Conservation (phyloP, 495 filamentous ascomycete species). For the Neurospora terricola region DNA sequence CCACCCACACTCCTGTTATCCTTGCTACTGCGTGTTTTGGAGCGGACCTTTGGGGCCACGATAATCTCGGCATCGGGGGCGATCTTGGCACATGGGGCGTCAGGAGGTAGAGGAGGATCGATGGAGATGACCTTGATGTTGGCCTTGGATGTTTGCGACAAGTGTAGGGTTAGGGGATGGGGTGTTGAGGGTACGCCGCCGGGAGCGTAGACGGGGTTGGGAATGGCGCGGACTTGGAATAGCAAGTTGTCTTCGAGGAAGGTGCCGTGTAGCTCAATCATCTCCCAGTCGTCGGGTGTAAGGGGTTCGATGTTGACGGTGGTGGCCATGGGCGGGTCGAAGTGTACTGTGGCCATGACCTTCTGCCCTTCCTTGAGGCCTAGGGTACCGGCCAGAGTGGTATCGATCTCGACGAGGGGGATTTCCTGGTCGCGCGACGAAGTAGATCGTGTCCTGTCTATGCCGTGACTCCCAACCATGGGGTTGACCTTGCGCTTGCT, state of each 20-base stretch:
- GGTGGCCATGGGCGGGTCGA: constrained; percentile 82
- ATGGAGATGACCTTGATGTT: constrained; percentile 79
- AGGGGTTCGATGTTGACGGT: constrained; percentile 94
- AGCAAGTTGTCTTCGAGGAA: constrained; percentile 92
- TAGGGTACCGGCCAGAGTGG: constrained; percentile 73
- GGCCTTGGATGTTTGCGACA: constrained; percentile 91
- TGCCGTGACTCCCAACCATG: constrained; percentile 62
- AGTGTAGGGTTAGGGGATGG: constrained; percentile 83
- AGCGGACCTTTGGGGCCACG: constrained; percentile 74
- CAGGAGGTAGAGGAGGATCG: constrained; percentile 55
- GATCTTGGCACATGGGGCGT: constrained; percentile 79
- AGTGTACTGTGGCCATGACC: constrained; percentile 59
- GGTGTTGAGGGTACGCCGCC: constrained; percentile 31
- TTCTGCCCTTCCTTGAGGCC: constrained; percentile 79
- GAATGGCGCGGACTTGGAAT: constrained; percentile 84
- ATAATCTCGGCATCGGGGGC: constrained; percentile 91
- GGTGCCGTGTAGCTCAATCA: constrained; percentile 91
- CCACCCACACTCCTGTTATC: constrained; percentile 61
- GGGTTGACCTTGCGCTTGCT: constrained; percentile 72
- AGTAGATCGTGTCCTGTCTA: constrained; percentile 46
- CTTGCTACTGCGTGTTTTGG: constrained; percentile 39
- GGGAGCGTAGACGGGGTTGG: constrained; percentile 62
- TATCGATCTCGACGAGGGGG: constrained; percentile 74
- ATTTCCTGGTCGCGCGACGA: constrained; percentile 60
- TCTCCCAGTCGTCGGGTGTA: constrained; percentile 95